phyloP scores from a whole-genome alignment of 306 rosid genomes.

The Rosa multiflora region DNA sequence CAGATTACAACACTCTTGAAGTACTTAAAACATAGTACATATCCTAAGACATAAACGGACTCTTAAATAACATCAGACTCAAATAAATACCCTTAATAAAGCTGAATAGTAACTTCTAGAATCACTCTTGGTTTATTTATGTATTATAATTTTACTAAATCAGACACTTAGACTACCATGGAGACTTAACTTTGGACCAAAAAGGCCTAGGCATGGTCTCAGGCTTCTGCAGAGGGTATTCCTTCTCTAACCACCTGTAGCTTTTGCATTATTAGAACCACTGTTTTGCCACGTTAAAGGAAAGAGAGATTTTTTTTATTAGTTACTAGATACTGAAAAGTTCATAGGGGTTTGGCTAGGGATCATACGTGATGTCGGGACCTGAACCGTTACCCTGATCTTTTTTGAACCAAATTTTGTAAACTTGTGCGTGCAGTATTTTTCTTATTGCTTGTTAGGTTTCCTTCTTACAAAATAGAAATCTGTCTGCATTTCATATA shows the following conservation, averaged over 20 bases:
- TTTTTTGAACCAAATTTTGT: neutral
- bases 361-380: neutral
- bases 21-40: neutral
- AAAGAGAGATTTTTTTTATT: neutral
- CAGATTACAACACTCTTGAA: too few species aligned
- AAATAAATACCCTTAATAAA: too few species aligned
- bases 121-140: neutral
- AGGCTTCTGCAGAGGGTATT: too few species aligned
- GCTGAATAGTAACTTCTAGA: neutral
- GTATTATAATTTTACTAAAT: neutral
- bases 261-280: too few species aligned
- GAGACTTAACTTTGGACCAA: neutral
- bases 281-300: neutral
- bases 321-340: neutral
- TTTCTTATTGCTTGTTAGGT: neutral
- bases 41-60: neutral
- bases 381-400: neutral
- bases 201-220: neutral
- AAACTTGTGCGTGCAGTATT: neutral
- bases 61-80: neutral
- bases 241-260: too few species aligned
- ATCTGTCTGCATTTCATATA: neutral
- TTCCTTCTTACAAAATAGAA: neutral
- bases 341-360: neutral
- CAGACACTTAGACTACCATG: neutral